Percentiles rank a stretch among this genome's conserved stretches.
These are phyloP conservation scores for Lactifluus piperatus DNA, from an alignment of 768 basidiomycete species.

Conservation along the genomic window DNA sequence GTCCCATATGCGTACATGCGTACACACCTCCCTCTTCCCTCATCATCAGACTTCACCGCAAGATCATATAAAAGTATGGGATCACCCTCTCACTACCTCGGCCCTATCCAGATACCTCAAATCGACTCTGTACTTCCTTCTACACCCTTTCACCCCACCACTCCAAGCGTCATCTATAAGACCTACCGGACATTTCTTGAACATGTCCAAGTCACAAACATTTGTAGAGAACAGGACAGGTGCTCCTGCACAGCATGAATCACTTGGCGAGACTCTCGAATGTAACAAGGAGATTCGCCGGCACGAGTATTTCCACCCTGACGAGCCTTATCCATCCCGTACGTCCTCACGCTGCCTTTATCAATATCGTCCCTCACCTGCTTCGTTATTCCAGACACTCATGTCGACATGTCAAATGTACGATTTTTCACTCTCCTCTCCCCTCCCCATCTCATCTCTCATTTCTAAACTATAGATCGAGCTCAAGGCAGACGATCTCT, in stretches of 20 bases:
- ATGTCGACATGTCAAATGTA: conserved; percentile 79
- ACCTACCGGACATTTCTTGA: no score
- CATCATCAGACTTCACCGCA: no score
- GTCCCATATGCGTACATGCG: no score
- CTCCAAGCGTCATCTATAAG: no score
- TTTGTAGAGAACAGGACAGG: conserved; percentile 61
- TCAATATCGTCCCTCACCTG: conserved; percentile 9
- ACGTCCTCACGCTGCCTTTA: conserved; percentile 26
- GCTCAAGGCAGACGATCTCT: conserved; percentile 86
- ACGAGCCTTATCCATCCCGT: conserved; percentile 60
- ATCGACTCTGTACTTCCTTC: no score
- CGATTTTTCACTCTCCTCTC: not conserved
- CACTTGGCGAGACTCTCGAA: conserved; percentile 25
- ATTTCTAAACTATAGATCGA: conserved; percentile 49
- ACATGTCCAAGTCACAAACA: conserved; percentile 35
- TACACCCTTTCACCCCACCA: no score
- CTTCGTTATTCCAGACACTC: conserved; percentile 47
- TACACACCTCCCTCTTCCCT: no score
- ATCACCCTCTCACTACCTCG: no score
- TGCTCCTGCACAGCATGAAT: conserved; percentile 37
- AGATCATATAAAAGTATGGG: no score
- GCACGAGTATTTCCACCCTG: conserved; percentile 82
- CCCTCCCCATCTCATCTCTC: no score
- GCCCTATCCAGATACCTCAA: no score
- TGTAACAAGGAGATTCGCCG: conserved; percentile 57